A percentile compares a stretch with the other conserved stretches of the same genome.
phyloP scores from a whole-genome alignment of 306 rosid genomes.

The cucumber (Cucumis sativus) region Cucumber_9930_V3 NC_026660.2:1129001-1129500 shows the following conservation, averaged over 20 bases:
- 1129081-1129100: background rate
- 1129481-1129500: background rate
- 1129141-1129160: constrained; percentile 93
- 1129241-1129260: constrained; percentile 86
- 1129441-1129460: background rate
- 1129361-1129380: background rate
- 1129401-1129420: background rate
- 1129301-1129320: constrained; percentile 84
- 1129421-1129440: background rate
- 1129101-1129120: constrained; percentile 86
- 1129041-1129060: background rate
- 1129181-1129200: constrained; percentile 65
- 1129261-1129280: constrained; percentile 81
- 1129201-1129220: constrained; percentile 64
- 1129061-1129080: background rate
- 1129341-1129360: background rate
- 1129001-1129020: background rate
- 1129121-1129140: constrained; percentile 90
- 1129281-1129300: constrained; percentile 83
- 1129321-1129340: constrained; percentile 88
- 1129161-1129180: constrained; percentile 83
- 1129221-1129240: constrained; percentile 63
- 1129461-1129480: background rate
- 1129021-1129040: background rate
- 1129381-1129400: background rate